Base-by-base conservation (phyloP, 2,329 filamentous ascomycete species). In the Colletotrichum acutatum region DNA sequence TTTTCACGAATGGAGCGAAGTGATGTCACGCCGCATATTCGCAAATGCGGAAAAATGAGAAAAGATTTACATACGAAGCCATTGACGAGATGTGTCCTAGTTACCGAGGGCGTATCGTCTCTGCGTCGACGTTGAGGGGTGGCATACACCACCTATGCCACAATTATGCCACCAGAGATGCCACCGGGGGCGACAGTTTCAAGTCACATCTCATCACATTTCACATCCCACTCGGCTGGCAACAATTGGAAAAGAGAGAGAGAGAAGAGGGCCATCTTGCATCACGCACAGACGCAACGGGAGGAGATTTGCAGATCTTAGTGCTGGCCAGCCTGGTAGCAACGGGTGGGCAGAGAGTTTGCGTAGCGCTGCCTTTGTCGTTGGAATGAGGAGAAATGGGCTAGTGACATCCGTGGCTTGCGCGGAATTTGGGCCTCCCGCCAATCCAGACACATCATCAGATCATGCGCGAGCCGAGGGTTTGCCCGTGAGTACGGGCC, bases 331-430 rank as follows among this genome's bases (percentile, higher is more conserved):
- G 37, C 37, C 37, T 42, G 42, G 60, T 24, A 30, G 52, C 46
- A 42, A 72, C 54, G 60, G 54, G 42, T 53, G 24, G 30, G 19
- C 34, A n/a, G 26, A 32, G 30, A 32, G 16, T 19, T 56, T 46
- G 32, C 56, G 34, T 57, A 54, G 24, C 19, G 12, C 60, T 57
- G 46, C 60, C 42, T 69, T 70, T 64, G 53, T 65, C 32, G 32
- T 37, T 59, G 66, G 70, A 70, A 70, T 65, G 66, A 34, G 42
- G 54, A 52, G 26, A 64, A 30, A 60, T 32, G 54, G 54, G 42
- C 70, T 32, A 34, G 70, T 65, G 70, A 65, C 70, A 60, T 65
- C 56, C 58, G 70, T 72, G 70, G 70, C 70, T 72, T 72, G 66
- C 22, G 5, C 19, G 49, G 30, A 34, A 26, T 26, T 11, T 34